Conservation (phyloP, 1,139 yeast genomes). For the Torulaspora globosa region DNA sequence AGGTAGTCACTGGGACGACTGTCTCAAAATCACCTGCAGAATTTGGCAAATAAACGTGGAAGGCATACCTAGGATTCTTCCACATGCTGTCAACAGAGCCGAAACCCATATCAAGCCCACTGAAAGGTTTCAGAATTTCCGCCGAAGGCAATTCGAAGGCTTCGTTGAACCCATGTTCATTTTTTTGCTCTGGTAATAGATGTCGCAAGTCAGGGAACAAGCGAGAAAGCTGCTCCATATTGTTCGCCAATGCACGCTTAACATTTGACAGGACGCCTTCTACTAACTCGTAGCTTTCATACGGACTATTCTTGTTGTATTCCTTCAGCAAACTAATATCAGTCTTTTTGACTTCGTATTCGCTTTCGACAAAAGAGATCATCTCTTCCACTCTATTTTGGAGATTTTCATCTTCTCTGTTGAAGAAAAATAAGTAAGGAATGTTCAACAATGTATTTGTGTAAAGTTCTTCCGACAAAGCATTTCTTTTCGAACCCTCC, state of each 20-base stretch:
- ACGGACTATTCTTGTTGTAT: constrained; percentile 45
- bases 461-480: constrained; percentile 66
- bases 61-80: constrained; percentile 56
- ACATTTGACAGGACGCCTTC: constrained; percentile 55
- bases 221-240: constrained; percentile 39
- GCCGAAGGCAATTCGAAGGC: constrained; percentile 40
- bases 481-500: constrained; percentile 42
- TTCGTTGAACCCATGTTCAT: constrained; percentile 35
- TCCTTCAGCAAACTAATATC: constrained; percentile 26
- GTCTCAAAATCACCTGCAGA: constrained; percentile 53
- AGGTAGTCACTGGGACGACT: constrained; percentile 62
- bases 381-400: constrained; percentile 44
- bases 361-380: constrained; percentile 43
- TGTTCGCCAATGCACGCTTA: constrained; percentile 36
- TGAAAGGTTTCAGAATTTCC: constrained; percentile 39
- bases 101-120: constrained; percentile 37
- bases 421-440: constrained; percentile 62
- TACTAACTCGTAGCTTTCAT: constrained; percentile 50
- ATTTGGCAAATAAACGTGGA: constrained; percentile 59
- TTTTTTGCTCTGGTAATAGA: constrained; percentile 27
- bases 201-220: constrained; percentile 35
- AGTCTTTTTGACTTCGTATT: constrained; percentile 24
- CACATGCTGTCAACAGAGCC: constrained; percentile 50
- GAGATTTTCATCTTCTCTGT: constrained; percentile 37
- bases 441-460: constrained; percentile 60